Evolutionary conservation across 495 filamentous ascomycete genomes (phyloP), one percentile per base, ranked within the genome.

Genomic region (Talaromyces wortmannii): DNA sequence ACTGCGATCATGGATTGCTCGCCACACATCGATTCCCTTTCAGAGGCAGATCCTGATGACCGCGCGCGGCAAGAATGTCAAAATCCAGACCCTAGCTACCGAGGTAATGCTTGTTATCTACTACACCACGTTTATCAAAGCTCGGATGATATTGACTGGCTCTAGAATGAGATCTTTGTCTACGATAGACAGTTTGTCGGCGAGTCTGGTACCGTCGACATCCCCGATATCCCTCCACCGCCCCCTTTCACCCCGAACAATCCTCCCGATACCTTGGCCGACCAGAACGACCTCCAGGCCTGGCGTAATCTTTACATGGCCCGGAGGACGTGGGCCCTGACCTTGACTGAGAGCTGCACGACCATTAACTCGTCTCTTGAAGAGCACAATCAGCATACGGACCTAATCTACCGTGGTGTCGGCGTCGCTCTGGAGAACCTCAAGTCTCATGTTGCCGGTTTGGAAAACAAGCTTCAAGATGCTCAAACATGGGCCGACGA

Each of bases 41-140:
- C 73, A 85, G 52, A 76, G 86, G 67, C 86, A 95, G 64, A 91
- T 96, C 50, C 77, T 89, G 56, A 83, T 97, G 74, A 94, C 90
- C 10, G 75, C 82, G n/a, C 81, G 85, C 47, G 90, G 91, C 17
- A 92, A 85, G 71, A 84, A 90, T 53, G 79, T 90, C 58, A 90
- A 88, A 69, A 72, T 82, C 29, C 88, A 90, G 63, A 83, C 83
- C 11, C 78, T 95, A 31, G 76, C 83, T 50, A 81, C 79, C 7
- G 91, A 96, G 80, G 90, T 90, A 76, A 16, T 80, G 23, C 23
- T 23, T 23, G 23, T 23, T 23, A 64, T 10, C 15, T 44, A 56
- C 58, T 29, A 30, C 54, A 32, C 31, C 42, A 12, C 40, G 18
- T 12, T 46, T 57, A 17, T 42, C 47, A 32, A 47, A 42, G 59